A percentile compares a stretch with the other conserved stretches of the same genome.
These are phyloP conservation scores for Epipyxis sp. DNA, from an alignment of 108 stramenopile genomes.

Conservation along the genomic window DNA sequence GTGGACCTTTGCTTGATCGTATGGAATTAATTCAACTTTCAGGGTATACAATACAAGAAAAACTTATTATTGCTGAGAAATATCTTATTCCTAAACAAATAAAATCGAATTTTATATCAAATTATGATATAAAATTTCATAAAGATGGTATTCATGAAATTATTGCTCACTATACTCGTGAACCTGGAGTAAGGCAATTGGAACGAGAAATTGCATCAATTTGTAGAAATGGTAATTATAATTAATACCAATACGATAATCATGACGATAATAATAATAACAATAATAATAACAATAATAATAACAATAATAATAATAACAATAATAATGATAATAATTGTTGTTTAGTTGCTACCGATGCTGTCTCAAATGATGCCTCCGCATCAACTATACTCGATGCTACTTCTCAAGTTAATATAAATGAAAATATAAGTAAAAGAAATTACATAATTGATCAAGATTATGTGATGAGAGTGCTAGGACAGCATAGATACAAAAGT, in stretches of 20 bases:
- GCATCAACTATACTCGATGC: no score
- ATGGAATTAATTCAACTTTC: slow-evolving; percentile 95
- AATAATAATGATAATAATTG: slow-evolving; percentile 69
- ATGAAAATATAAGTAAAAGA: slow-evolving; percentile 97
- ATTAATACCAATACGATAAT: no score
- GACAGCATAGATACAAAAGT: no score
- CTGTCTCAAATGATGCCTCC: slow-evolving; percentile 72
- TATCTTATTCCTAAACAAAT: slow-evolving; percentile 82
- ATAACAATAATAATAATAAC: slow-evolving; percentile 53
- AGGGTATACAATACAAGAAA: slow-evolving; percentile 94
- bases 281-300: slow-evolving; percentile 34
- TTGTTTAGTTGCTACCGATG: no score
- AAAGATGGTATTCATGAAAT: no score
- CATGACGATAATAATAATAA: slow-evolving; percentile 56
- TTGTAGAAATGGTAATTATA: no score
- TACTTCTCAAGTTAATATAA: slow-evolving; percentile 77
- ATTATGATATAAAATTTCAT: slow-evolving; percentile 35
- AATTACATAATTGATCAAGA: slow-evolving; percentile 88
- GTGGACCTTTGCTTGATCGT: slow-evolving; percentile 87
- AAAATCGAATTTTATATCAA: no score
- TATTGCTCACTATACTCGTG: no score
- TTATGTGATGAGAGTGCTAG: no score
- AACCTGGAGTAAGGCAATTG: no score
- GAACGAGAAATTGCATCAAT: no score
- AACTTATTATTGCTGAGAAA: slow-evolving; percentile 87